Base-by-base conservation (phyloP, 768 basidiomycete species). In the Lentinus tigrinus region DNA sequence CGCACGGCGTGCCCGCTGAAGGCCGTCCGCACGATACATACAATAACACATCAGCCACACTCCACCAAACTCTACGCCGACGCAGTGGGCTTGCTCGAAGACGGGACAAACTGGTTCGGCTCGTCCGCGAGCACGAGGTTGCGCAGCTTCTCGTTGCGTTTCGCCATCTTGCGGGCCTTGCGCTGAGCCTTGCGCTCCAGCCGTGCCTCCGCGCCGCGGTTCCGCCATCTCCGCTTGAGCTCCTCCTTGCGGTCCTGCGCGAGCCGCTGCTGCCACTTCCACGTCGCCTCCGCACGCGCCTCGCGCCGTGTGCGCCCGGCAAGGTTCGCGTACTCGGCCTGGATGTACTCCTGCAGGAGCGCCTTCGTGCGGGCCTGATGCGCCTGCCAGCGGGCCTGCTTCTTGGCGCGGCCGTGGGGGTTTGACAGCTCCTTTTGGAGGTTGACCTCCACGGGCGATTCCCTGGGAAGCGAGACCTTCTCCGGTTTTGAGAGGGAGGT, bases 321-420 rank as follows among this genome's bases (percentile, higher is more conserved):
- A 63, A 86, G 69, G 57, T 85, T 72, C 57, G 76, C 70, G 64
- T 85, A 68, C 48, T 81, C 78, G 6, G 75, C 70, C 53, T 57
- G 56, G 44, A 85, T 74, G 62, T 83, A 81, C 60, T 83, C 73
- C 57, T 78, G 75, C 47, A 87, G 75, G 53, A 88, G 73, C 19
- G 72, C 70, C 43, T 78, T 75, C 67, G 78, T 79, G 60, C 78
- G 74, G 17, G 69, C 63, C 61, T 80, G 78, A 62, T 78, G 80
- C 4, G 75, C 77, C 69, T 89, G 83, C 88, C 88, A 93, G 61
- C 92, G 83, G 48, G 77, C 76, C 65, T 89, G 85, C 70, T 89
- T 92, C 77, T 90, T 92, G 9, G 91, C 88, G 19, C 89, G 85
- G 13, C 88, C 84, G 67, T 92, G 87, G 24, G 91, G 91, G 70